phyloP scores from a whole-genome alignment of 768 basidiomycete genomes.

The Phaffia tasmanica region DNA sequence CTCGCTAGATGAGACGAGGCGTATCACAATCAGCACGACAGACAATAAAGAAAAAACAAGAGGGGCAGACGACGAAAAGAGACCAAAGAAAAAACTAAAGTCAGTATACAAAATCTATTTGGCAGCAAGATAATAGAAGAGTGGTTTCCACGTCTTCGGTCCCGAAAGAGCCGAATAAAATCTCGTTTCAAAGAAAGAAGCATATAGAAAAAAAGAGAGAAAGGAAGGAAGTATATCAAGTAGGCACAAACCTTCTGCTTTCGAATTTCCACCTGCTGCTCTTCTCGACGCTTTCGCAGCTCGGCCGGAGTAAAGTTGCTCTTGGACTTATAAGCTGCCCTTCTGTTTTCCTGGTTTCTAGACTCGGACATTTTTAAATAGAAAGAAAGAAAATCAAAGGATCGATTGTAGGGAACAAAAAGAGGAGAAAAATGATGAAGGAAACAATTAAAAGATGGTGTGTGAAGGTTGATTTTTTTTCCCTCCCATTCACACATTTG shows the following conservation, averaged over 20 bases:
- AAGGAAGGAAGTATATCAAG: no score
- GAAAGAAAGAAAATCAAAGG: not conserved
- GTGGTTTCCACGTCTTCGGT: not conserved
- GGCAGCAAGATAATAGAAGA: not conserved
- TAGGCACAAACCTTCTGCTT: slow-evolving; percentile 56
- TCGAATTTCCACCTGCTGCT: slow-evolving; percentile 98
- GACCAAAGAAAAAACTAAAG: not conserved
- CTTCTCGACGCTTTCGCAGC: slow-evolving; percentile 89
- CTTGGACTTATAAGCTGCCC: slow-evolving; percentile 39
- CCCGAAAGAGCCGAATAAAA: not conserved
- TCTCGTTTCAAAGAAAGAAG: not conserved
- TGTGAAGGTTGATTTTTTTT: no score
- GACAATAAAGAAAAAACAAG: not conserved
- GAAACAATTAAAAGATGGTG: no score
- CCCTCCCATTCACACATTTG: no score
- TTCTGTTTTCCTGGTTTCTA: slow-evolving; percentile 20
- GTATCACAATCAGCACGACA: not conserved
- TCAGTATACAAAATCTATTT: not conserved
- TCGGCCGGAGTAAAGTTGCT: slow-evolving; percentile 38
- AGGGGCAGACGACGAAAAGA: not conserved
- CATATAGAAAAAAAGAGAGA: not conserved
- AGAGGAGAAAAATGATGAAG: not conserved
- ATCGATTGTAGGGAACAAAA: not conserved
- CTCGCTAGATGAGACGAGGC: slow-evolving; percentile 44
- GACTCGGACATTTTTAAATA: slow-evolving; percentile 11